Base-by-base conservation (phyloP, 129 eudicot species). In the Rutidosis leptorrhynchoides region DNA sequence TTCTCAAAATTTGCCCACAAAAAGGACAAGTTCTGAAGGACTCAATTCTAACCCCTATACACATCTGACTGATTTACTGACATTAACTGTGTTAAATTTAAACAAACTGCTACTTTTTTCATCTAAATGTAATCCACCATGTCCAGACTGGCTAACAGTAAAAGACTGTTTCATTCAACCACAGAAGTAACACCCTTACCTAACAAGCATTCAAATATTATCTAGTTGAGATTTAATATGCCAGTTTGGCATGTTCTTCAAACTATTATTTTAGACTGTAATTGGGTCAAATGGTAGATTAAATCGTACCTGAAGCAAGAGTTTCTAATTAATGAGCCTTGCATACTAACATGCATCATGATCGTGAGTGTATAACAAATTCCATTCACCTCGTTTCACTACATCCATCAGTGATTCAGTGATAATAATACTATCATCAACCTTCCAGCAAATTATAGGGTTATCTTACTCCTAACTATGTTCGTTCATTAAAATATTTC, bases 101-200 rank as follows among this genome's bases (percentile, higher is more conserved):
- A 64, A 42, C 0, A 17, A 64, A 46, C 56, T 40, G 7, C 69
- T 43, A 42, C 8, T 24, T 64, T 19, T 14, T 43, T 29, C 37
- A 52, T 21, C 15, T 40, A 33, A 10, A 64, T 12, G 37, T 23
- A 64, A 16, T 23, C 19, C 23, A 64, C 56, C 55, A 43, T 43
- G 30, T 64, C 55, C 69, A 43, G 23, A 12, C 55, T 46, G 24
- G 24, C 35, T 5, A 15, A 25, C 25, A 23, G 32, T 40, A 35
- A 62, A 62, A 62, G 17, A 62, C 8, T 37, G 1, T 62, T 62
- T 64, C 56, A 23, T 40, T 24, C 16, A 64, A 64, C 43, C 21
- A 64, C 11, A n/a, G 45, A 22, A 40, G 56, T 24, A 42, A 42
- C 45, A 40, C 21, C n/a, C 26, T 22, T 7, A 17, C 23, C 25